phyloP scores from a whole-genome alignment of 345 rosid species.

The Hibiscus tridactylites region DNA sequence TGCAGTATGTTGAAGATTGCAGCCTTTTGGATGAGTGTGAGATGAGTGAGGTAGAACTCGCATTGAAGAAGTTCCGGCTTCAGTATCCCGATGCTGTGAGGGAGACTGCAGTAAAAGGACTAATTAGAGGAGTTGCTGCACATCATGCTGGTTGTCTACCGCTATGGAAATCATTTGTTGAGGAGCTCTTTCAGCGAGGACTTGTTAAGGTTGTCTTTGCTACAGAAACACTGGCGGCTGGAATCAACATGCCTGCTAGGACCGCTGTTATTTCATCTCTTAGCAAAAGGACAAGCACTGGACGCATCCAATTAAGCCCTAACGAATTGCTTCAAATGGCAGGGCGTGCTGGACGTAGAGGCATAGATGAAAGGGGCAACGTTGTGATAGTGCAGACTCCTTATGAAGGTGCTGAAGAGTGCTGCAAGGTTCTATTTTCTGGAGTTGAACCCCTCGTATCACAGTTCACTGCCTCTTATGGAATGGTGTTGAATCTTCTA shows the following conservation, averaged over 20 bases:
- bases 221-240: slow-evolving; percentile 95
- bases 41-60: slow-evolving; percentile 79
- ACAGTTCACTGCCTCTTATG: slow-evolving; percentile 95
- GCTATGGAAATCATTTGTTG: slow-evolving; percentile 86
- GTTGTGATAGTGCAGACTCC: slow-evolving; percentile 76
- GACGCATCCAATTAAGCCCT: slow-evolving; percentile 64
- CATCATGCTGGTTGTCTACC: slow-evolving; percentile 99
- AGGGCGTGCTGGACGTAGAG: slow-evolving; percentile 97
- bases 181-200: slow-evolving; percentile 86
- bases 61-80: slow-evolving; percentile 66
- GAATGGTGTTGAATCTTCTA: slow-evolving; percentile 92
- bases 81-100: slow-evolving; percentile 92
- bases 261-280: slow-evolving; percentile 85
- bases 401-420: slow-evolving; percentile 88
- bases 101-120: slow-evolving; percentile 79
- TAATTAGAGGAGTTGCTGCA: slow-evolving; percentile 75
- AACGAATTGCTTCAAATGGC: slow-evolving; percentile 96
- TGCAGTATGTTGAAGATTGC: slow-evolving; percentile 71
- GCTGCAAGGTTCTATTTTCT: slow-evolving; percentile 77
- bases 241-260: slow-evolving; percentile 98
- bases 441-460: slow-evolving; percentile 91
- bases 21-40: slow-evolving; percentile 77
- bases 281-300: slow-evolving; percentile 61
- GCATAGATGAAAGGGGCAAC: slow-evolving; percentile 79
- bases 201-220: slow-evolving; percentile 92